A percentile compares a stretch with the other conserved stretches of the same genome.
These are phyloP conservation scores for Fraxinus paxiana DNA, from an alignment of 305 asterid genomes.

Conservation along the genomic window DNA sequence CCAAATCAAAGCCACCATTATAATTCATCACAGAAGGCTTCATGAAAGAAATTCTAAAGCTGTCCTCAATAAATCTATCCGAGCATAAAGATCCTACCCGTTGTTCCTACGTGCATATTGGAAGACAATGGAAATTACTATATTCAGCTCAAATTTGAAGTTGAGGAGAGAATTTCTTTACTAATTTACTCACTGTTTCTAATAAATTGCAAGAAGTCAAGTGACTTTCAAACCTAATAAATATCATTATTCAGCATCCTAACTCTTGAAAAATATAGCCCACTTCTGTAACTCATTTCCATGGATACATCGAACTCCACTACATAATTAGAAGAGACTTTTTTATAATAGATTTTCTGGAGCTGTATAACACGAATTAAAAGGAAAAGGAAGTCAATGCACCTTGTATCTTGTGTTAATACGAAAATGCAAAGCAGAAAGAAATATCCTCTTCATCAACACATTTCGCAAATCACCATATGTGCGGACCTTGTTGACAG, in stretches of 20 bases:
- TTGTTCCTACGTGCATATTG: not conserved
- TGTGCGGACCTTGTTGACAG: constrained; percentile 82
- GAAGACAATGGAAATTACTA: not conserved
- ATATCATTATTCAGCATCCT: not conserved
- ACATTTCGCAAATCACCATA: constrained; percentile 83
- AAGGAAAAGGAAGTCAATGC: constrained; percentile 23
- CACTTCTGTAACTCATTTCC: not conserved
- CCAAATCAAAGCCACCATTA: not conserved
- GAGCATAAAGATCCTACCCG: not conserved
- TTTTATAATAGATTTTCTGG: not conserved
- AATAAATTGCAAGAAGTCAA: not conserved
- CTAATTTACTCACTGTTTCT: not conserved
- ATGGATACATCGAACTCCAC: not conserved
- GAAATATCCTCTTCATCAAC: constrained; percentile 98
- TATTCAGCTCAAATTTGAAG: not conserved
- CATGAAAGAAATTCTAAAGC: not conserved
- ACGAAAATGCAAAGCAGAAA: constrained; percentile 97
- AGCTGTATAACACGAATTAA: constrained; percentile 5
- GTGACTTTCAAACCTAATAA: not conserved
- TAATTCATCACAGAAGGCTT: not conserved
- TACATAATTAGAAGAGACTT: not conserved
- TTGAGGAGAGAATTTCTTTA: not conserved
- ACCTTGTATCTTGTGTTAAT: constrained; percentile 98
- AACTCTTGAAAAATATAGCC: not conserved
- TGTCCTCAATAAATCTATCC: not conserved